Percentiles rank a stretch among this genome's conserved stretches.
Evolutionary conservation across 345 rosid species (phyloP).

Genomic region (Eucalyptus cloeziana): DNA sequence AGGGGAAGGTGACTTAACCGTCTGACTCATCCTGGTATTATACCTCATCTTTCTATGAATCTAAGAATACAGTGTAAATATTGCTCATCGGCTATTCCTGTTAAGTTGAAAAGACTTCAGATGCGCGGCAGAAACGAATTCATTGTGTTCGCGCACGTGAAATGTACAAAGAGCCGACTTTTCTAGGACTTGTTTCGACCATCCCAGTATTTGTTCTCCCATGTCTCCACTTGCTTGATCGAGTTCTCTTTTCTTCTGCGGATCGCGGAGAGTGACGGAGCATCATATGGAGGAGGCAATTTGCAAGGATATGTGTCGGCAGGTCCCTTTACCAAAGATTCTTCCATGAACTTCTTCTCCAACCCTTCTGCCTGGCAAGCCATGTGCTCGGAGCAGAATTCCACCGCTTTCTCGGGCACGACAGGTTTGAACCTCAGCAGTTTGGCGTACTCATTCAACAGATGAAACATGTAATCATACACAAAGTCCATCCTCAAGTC

Average conservation of each 20-base stretch:
- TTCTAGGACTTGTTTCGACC: conserved; percentile 10
- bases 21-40: background rate
- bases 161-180: background rate
- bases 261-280: conserved; percentile 17
- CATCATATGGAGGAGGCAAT: conserved; percentile 53
- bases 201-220: conserved; percentile 37
- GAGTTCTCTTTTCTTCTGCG: conserved; percentile 15
- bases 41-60: background rate
- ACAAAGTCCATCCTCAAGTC: conserved; percentile 57
- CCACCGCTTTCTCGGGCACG: conserved; percentile 25
- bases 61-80: background rate
- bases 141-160: background rate
- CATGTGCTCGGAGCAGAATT: conserved; percentile 52
- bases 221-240: conserved; percentile 10
- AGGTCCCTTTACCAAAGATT: conserved; percentile 58
- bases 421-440: conserved; percentile 46
- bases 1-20: background rate
- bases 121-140: background rate
- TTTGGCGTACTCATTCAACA: conserved; percentile 50
- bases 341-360: conserved; percentile 42
- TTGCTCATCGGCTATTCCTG: background rate
- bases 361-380: conserved; percentile 38
- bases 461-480: conserved; percentile 79
- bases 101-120: background rate
- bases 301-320: conserved; percentile 42